Evolutionary conservation across 1,139 yeast genomes (phyloP).

Genomic region (Candida glucosophila): DNA sequence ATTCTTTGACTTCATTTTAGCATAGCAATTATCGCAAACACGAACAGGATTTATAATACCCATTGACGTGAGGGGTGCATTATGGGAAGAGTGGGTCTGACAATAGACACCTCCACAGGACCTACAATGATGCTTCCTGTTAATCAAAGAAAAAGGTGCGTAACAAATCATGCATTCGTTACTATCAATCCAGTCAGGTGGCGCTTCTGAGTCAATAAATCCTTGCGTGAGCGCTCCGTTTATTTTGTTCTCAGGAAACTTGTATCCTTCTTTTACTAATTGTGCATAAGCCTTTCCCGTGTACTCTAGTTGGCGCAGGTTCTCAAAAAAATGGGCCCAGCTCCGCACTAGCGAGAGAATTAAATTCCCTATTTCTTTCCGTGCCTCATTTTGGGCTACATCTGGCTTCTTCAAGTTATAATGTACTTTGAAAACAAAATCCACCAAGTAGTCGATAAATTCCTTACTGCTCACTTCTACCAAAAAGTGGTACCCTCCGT

Average conservation of each 20-base stretch:
- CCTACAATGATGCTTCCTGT: slow-evolving; percentile 92
- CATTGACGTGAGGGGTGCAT: slow-evolving; percentile 63
- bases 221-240: slow-evolving; percentile 31
- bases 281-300: slow-evolving; percentile 55
- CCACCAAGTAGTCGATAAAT: slow-evolving; percentile 68
- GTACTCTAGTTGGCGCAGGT: slow-evolving; percentile 58
- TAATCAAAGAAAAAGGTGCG: slow-evolving; percentile 66
- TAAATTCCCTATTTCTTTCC: slow-evolving; percentile 49
- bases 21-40: slow-evolving; percentile 86
- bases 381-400: slow-evolving; percentile 29
- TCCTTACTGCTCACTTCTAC: slow-evolving; percentile 77
- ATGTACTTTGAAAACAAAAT: slow-evolving; percentile 28
- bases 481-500: slow-evolving; percentile 84
- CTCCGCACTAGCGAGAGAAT: slow-evolving; percentile 62
- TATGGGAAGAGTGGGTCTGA: slow-evolving; percentile 70
- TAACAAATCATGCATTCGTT: slow-evolving; percentile 96
- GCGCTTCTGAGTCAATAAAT: slow-evolving; percentile 81
- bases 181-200: slow-evolving; percentile 97
- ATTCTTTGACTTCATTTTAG: slow-evolving; percentile 37
- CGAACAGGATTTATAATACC: slow-evolving; percentile 89
- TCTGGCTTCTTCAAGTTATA: slow-evolving; percentile 23
- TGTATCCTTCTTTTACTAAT: slow-evolving; percentile 54
- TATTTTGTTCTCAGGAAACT: slow-evolving; percentile 50
- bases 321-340: slow-evolving; percentile 70
- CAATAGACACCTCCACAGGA: slow-evolving; percentile 96